phyloP scores from a whole-genome alignment of 208 protist genomes.

The Lotmaria passim region DNA sequence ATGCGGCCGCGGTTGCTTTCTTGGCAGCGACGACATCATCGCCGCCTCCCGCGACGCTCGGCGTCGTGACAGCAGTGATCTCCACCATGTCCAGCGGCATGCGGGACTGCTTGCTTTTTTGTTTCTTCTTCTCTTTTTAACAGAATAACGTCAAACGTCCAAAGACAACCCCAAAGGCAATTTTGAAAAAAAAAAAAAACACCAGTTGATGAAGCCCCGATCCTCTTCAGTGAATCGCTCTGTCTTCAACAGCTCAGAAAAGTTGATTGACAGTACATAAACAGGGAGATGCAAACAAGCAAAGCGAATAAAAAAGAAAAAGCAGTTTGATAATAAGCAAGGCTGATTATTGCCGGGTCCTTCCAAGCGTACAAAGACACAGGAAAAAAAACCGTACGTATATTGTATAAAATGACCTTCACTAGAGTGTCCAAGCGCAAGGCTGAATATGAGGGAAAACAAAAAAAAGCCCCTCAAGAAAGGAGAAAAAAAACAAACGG shows the following conservation, averaged over 20 bases:
- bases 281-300: not conserved
- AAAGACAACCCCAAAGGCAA: no score
- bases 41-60: not conserved
- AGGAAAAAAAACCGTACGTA: not conserved
- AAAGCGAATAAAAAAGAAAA: not conserved
- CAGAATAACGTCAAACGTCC: no score
- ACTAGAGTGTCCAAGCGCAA: not conserved
- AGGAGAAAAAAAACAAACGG: no score
- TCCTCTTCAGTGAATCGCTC: not conserved
- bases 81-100: constrained; percentile 10
- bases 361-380: not conserved
- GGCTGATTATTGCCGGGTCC: not conserved
- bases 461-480: no score
- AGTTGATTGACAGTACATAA: no score
- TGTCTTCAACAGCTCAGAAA: not conserved
- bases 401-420: not conserved
- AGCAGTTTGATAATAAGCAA: not conserved
- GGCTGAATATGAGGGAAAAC: not conserved
- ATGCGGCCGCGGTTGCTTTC: not conserved
- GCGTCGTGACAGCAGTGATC: constrained; percentile 1
- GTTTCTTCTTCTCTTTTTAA: constrained; percentile 16
- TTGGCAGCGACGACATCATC: no score
- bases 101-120: constrained; percentile 4
- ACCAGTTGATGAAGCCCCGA: no score
- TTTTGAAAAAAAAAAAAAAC: not conserved